A percentile compares a stretch with the other conserved stretches of the same genome.
phyloP scores from a whole-genome alignment of 257 asterid species.

The Echium plantagineum region DNA sequence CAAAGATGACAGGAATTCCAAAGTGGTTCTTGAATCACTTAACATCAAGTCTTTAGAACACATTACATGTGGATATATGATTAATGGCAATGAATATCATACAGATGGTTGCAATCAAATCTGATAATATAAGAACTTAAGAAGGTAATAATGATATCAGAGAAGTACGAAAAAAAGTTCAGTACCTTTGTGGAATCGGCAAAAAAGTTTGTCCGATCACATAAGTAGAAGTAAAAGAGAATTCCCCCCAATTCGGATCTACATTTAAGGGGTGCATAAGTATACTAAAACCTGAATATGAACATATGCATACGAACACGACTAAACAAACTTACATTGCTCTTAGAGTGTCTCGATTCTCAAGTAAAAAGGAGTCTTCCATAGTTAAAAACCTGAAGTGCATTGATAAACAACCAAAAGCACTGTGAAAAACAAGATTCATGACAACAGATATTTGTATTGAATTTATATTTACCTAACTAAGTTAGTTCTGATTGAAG shows the following conservation, averaged over 20 bases:
- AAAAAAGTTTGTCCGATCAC: slow-evolving; percentile 79
- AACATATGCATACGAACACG: slow-evolving; percentile 1
- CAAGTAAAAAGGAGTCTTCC: slow-evolving; percentile 43
- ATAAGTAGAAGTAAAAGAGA: slow-evolving; percentile 65
- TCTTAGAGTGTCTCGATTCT: slow-evolving; percentile 34
- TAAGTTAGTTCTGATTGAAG: slow-evolving; percentile 61
- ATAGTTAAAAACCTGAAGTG: slow-evolving; percentile 32
- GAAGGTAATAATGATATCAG: background rate
- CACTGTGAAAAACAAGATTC: slow-evolving; percentile 7
- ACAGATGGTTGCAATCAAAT: background rate
- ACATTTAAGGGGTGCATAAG: slow-evolving; percentile 18
- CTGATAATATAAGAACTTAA: background rate
- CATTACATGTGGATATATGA: too few relatives aligned
- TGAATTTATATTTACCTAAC: slow-evolving; percentile 38
- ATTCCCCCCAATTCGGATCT: slow-evolving; percentile 95
- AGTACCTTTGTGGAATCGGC: slow-evolving; percentile 83
- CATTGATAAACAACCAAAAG: slow-evolving; percentile 10
- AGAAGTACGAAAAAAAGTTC: background rate
- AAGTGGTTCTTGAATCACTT: too few relatives aligned
- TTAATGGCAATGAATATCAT: background rate
- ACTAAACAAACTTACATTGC: slow-evolving; percentile 26
- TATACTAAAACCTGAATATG: slow-evolving; percentile 5
- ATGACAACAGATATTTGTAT: slow-evolving; percentile 2
- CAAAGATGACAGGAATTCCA: too few relatives aligned
- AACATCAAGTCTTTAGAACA: too few relatives aligned